Conservation (phyloP, 2,329 filamentous ascomycete species). For the Ophiostoma triangulosporum region DNA sequence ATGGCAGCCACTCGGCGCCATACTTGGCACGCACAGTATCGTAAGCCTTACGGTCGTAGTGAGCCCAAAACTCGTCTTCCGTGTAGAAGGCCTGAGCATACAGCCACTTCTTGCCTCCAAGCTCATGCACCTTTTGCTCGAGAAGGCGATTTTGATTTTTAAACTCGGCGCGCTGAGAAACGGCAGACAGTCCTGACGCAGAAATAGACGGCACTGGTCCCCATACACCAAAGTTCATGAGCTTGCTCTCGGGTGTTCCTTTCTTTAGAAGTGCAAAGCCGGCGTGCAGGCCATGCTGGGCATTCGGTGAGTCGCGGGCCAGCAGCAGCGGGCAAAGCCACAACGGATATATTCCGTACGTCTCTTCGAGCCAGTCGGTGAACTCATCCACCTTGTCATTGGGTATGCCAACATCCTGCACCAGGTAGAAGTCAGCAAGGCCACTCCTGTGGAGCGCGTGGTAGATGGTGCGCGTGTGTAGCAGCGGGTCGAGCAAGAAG, state of each 20-base stretch:
- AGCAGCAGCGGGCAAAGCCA: conserved; percentile 42
- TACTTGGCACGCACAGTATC: conserved; percentile 45
- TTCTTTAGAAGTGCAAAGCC: conserved; percentile 26
- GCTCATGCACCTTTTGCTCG: conserved; percentile 43
- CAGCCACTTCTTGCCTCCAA: conserved; percentile 55
- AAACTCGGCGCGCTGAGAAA: conserved; percentile 29
- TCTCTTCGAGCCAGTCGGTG: conserved; percentile 31
- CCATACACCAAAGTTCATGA: conserved; percentile 54
- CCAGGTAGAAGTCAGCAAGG: conserved; percentile 44
- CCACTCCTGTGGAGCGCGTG: conserved; percentile 49
- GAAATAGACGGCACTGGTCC: conserved; percentile 23
- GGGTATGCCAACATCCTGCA: conserved; percentile 49
- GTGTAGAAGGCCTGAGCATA: conserved; percentile 58
- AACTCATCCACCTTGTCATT: conserved; percentile 29
- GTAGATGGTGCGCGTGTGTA: conserved; percentile 53
- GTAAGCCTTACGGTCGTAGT: conserved; percentile 48
- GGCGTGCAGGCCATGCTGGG: conserved; percentile 33
- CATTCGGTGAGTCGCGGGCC: conserved; percentile 26
- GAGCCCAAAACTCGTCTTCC: conserved; percentile 53
- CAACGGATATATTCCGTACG: conserved; percentile 38
- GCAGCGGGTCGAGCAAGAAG: conserved; percentile 45
- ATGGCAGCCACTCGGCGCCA: conserved; percentile 43
- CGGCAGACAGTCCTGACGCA: conserved; percentile 6
- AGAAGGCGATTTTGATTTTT: conserved; percentile 44
- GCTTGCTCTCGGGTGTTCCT: conserved; percentile 18